Base-by-base conservation (phyloP, 208 protist species). In the Trypanosoma boissoni region DNA sequence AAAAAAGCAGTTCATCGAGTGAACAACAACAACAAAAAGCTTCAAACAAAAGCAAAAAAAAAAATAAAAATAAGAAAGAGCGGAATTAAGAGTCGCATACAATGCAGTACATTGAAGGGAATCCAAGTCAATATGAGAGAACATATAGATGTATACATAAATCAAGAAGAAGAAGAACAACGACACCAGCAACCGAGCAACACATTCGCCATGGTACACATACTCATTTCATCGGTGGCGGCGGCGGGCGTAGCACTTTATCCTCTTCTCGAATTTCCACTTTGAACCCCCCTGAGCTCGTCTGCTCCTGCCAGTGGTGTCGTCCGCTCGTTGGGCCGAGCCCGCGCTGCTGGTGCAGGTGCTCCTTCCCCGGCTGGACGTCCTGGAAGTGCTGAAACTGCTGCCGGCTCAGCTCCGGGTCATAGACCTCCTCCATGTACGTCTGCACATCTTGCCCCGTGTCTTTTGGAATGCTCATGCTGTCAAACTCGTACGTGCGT, bases 361-460 rank as follows among this genome's bases (percentile, higher is more conserved):
- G 67, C 66, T 89, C 80, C 54, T 77, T 80, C 2, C 88, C 80
- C 0, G 83, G 82, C 70, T 89, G 78, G 24, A 92, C 88, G 44
- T 92, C 83, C 24, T 76, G 80, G 68, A 95, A 90, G 66, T 86
- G 72, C 36, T 91, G 82, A 51, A 94, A 94, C 72, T 91, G 84
- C 75, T 76, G 64, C 3, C 84, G 79, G 20, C 82, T 88, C 36
- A 92, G 39, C 72, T 92, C 82, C 20, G 88, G 88, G 62, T 94
- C 88, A 64, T 94, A 94, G 29, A 90, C 79, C 66, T 94, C 88
- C 74, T 94, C 88, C 88, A 94, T 94, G 76, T 94, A 94, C 28
- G 82, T 91, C 74, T 86, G 82, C 68, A 94, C 88, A 58, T 94
- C 85, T 56, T 94, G 88, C 9, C 88, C 88, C n/a, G 88, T 94